A percentile compares a stretch with the other conserved stretches of the same genome.
phyloP scores from a whole-genome alignment of 2,329 filamentous ascomycete genomes.

The Ceratocystis alfenasii region DNA sequence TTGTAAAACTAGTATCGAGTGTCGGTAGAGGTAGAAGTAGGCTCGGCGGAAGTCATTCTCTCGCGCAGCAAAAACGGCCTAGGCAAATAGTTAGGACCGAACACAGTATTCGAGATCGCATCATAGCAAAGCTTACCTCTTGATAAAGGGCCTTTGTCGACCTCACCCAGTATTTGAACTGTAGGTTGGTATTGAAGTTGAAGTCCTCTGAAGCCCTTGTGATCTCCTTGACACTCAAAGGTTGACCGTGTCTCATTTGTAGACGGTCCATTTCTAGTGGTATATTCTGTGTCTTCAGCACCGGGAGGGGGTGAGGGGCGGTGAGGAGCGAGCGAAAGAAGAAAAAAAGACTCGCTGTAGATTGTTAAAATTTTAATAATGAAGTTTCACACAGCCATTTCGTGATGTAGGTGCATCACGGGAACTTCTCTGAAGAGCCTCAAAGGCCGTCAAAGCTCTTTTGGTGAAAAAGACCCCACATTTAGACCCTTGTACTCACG shows the following conservation, averaged over 20 bases:
- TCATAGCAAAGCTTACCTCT: slow-evolving; percentile 47
- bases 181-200: slow-evolving; percentile 64
- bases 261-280: neutral
- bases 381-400: too few relatives aligned
- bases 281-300: too few relatives aligned
- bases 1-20: slow-evolving; percentile 71
- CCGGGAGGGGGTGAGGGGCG: neutral
- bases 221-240: slow-evolving; percentile 59
- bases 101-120: neutral
- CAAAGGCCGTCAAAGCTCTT: neutral
- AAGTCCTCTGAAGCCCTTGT: slow-evolving; percentile 64
- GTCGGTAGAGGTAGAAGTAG: slow-evolving; percentile 82
- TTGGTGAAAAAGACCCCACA: neutral
- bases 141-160: slow-evolving; percentile 68
- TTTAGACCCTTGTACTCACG: too few relatives aligned
- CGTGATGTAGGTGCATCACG: too few relatives aligned
- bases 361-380: neutral
- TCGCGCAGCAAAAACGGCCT: slow-evolving; percentile 74
- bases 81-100: slow-evolving; percentile 10
- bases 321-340: neutral
- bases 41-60: slow-evolving; percentile 81
- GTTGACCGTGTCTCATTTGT: slow-evolving; percentile 23
- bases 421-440: neutral
- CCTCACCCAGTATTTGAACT: slow-evolving; percentile 69
- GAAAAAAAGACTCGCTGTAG: neutral